Evolutionary conservation across 495 filamentous ascomycete genomes (phyloP), one percentile per base, ranked within the genome.

Genomic region (Neurospora sp.): DNA sequence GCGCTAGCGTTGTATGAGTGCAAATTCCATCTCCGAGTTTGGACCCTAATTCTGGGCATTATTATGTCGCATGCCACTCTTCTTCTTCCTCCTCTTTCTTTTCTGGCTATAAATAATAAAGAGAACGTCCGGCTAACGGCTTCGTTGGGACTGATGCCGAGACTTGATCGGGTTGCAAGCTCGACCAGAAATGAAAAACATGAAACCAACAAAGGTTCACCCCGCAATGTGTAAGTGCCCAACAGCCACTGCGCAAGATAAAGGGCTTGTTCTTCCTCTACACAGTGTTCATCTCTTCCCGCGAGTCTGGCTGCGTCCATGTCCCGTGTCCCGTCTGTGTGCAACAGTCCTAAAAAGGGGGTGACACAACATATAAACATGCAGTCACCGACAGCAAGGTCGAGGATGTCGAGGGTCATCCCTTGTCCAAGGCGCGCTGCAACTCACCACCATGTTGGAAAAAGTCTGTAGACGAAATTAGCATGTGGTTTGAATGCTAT

Each of bases 201-300:
- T 65, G 53, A 65, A 35, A 40, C 74, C 72, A 75, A 75, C 74
- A 65, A 74, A 59, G 69, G 12, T 37, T 59, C 38, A 72, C 72
- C 70, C 69, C 72, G 69, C 74, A 65, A 75, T 72, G 74, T 70
- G 72, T 72, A 75, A 71, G 69, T 75, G 74, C 74, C 74, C 74
- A 75, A 75, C 74, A 74, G 72, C 74, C 53, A 74, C 61, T 31
- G 42, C 39, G 40, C 41, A 35, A 42, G 71, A 39, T 3, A 38
- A 45, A 20, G 27, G 42, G 12, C 59, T 53, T 20, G 38, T 22
- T 42, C 31, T 39, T 70, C 7, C 38, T 71, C 72, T 44, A 65
- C 70, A 75, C 73, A 68, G 40, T 40, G 42, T 14, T 31, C 71
- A 72, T 65, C 14, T 72, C 22, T 39, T 42, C 40, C 27, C 59